These are phyloP conservation scores for Asclepias syriaca DNA, from an alignment of 257 asterid genomes.

Conservation along the genomic window DNA sequence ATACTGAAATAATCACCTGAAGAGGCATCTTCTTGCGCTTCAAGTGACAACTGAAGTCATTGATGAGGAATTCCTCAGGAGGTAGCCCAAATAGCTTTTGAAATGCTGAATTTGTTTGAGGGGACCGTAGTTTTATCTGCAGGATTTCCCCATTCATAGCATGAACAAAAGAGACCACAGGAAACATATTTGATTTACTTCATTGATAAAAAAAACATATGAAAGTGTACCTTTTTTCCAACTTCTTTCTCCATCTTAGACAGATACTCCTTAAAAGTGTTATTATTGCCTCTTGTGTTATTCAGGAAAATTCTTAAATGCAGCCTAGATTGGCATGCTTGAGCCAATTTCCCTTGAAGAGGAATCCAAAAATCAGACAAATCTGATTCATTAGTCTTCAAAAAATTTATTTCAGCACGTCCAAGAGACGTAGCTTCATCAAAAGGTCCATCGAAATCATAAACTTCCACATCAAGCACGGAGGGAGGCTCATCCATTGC, in stretches of 20 bases:
- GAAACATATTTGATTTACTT: conserved; percentile 15
- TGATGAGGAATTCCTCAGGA: conserved; percentile 95
- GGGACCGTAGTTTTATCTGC: conserved; percentile 86
- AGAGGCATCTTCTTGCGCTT: conserved; percentile 95
- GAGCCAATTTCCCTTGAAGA: conserved; percentile 89
- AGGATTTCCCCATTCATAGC: conserved; percentile 20
- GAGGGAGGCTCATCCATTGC: conserved; percentile 99
- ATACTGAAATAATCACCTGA: conserved; percentile 48
- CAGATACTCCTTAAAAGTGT: conserved; percentile 71
- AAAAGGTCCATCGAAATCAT: conserved; percentile 91
- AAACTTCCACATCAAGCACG: conserved; percentile 80
- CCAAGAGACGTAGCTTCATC: conserved; percentile 94
- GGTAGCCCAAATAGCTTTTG: conserved; percentile 93
- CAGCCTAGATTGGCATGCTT: conserved; percentile 92
- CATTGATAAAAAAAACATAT: conserved; percentile 6
- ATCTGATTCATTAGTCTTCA: conserved; percentile 70
- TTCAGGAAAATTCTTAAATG: conserved; percentile 89
- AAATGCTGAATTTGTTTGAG: conserved; percentile 94
- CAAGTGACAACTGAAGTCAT: conserved; percentile 90
- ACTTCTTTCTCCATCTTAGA: conserved; percentile 97
- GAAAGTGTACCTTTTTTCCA: conserved; percentile 76
- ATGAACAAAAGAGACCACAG: conserved; percentile 16
- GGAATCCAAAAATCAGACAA: conserved; percentile 90
- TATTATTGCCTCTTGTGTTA: conserved; percentile 61
- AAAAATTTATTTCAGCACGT: conserved; percentile 73